These are phyloP conservation scores for Eremothecium gossypii DNA, from an alignment of 1,139 yeast genomes.

Conservation along the genomic window DNA sequence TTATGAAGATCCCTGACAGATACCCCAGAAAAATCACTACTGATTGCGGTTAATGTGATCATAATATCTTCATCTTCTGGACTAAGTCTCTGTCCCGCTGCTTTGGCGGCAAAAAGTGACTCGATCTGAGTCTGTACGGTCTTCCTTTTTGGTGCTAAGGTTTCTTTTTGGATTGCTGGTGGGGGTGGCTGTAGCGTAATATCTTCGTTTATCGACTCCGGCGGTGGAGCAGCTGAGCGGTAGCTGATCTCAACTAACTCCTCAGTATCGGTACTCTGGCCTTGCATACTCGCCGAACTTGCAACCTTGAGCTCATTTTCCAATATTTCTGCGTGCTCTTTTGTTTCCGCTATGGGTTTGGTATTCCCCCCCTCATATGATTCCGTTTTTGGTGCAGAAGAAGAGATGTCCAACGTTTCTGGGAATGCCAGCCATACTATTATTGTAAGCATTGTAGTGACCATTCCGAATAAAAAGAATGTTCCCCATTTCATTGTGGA, in stretches of 20 bases:
- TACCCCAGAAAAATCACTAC: constrained; percentile 1
- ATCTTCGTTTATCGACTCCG: not conserved
- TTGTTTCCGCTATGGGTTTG: not conserved
- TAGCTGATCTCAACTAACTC: constrained; percentile 1
- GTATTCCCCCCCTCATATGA: not conserved
- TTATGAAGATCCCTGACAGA: not conserved
- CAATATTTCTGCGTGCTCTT: not conserved
- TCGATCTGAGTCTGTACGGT: not conserved
- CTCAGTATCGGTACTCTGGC: not conserved
- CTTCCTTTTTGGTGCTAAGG: not conserved
- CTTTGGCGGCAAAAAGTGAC: too few species aligned
- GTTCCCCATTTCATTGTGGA: constrained; percentile 35
- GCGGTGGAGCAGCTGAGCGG: constrained; percentile 2
- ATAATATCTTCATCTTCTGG: not conserved
- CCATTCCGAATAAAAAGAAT: constrained; percentile 35
- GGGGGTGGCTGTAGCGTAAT: too few species aligned
- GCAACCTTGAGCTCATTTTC: constrained; percentile 1
- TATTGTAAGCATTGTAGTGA: constrained; percentile 32
- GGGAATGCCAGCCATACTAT: constrained; percentile 34
- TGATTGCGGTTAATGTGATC: constrained; percentile 1
- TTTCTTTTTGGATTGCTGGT: too few species aligned
- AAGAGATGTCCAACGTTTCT: constrained; percentile 34
- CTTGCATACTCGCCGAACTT: not conserved
- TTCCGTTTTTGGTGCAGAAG: constrained; percentile 4
- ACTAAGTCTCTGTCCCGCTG: not conserved